A percentile compares a stretch with the other conserved stretches of the same genome.
Evolutionary conservation across 148 eudicot genomes (phyloP).

Genomic region (Hydrangea macrophylla): DNA sequence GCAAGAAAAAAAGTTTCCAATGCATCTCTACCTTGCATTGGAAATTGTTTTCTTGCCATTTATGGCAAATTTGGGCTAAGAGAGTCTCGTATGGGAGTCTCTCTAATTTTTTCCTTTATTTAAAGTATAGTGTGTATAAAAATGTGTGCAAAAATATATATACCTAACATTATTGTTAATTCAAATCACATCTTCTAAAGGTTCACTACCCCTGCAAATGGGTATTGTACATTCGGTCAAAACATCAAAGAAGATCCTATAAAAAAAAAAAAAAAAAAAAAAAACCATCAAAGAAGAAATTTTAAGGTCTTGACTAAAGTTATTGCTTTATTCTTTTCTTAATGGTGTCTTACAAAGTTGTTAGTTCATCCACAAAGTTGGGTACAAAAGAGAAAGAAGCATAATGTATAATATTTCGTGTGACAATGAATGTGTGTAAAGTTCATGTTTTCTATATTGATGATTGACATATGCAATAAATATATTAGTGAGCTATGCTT

Average conservation of each 20-base stretch:
- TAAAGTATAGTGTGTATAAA: no score
- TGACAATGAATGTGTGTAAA: not conserved
- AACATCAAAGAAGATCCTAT: not conserved
- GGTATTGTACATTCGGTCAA: not conserved
- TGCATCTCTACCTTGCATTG: no score
- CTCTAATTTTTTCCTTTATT: no score
- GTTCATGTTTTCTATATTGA: not conserved
- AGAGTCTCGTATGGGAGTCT: no score
- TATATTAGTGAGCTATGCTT: no score
- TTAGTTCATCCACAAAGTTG: not conserved
- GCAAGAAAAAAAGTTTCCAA: no score
- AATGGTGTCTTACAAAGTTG: constrained; percentile 1
- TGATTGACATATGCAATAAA: no score
- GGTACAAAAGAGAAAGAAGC: not conserved
- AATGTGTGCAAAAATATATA: no score
- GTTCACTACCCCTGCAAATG: not conserved
- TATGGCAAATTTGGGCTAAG: no score
- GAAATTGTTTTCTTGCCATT: no score
- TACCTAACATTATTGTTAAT: no score
- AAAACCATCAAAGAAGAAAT: not conserved
- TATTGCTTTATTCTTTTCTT: not conserved
- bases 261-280: not conserved
- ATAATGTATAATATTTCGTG: not conserved
- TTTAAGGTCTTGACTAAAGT: not conserved
- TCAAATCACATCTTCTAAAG: not conserved